Base-by-base conservation (phyloP, 441 rosid species). In the Pelargonium citronellum region DNA sequence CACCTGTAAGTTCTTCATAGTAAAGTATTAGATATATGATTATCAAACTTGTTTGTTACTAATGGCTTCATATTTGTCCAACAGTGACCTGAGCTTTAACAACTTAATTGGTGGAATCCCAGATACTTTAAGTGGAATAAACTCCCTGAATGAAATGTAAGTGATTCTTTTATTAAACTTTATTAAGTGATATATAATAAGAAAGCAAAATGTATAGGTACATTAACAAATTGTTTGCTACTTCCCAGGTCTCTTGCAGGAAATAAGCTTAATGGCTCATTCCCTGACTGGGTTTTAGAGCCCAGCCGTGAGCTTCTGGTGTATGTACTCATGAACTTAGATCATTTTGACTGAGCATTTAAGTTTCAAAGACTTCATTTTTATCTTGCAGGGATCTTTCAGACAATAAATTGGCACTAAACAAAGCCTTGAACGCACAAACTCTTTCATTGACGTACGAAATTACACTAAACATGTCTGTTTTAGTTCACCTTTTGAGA, bases 31-130 rank as follows among this genome's bases (percentile, higher is more conserved):
- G 49, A 44, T 1, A 6, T 44, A 7, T 44, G 12, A 44, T 44
- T 44, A 6, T 6, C 49, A 44, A 9, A 44, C 49, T 7, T 49
- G 12, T 11, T 49, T 49, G n/a, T 12, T 49, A 55, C 63, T 57
- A 57, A 17, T 17, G 24, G 11, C 13, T 57, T 57, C 63, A 57
- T 4, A 17, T 57, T 57, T 57, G 63, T 19, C 63, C 24, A 19
- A 57, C 63, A 57, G 63, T 13, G 63, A 57, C 30, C 63, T 57
- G 13, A 57, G 63, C 63, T 57, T 17, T 57, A 57, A 57, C 63
- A 19, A 19, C 63, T 7, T 57, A 19, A 17, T 5, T 8, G 63
- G 63, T 7, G 63, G 27, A 57, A 57, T 57, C 13, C 63, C 63
- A 1, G 63, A 57, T 57, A 6, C 63, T 17, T 57, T 57, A 17